These are phyloP conservation scores for Tuber indicum DNA, from an alignment of 495 filamentous ascomycete species.

Conservation along the genomic window DNA sequence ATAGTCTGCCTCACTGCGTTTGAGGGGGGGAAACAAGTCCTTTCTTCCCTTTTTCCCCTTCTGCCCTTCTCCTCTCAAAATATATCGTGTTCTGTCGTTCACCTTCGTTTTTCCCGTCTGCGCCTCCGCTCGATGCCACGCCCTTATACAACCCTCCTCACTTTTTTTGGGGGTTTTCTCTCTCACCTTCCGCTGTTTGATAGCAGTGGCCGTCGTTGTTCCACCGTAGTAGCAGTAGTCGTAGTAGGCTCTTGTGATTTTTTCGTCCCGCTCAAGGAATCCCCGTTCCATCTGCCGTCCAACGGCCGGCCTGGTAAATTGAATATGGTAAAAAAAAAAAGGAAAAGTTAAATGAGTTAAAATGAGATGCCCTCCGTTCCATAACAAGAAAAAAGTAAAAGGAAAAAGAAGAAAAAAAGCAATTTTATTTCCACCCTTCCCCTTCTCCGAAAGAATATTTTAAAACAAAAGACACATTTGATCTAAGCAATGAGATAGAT, in stretches of 20 bases:
- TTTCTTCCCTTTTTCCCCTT: background rate
- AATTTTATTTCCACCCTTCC: background rate
- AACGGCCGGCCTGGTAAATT: background rate
- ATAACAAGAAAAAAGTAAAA: conserved; percentile 5
- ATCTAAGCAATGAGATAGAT: conserved; percentile 7
- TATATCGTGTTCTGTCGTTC: background rate
- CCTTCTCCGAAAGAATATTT: background rate
- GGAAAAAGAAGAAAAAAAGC: conserved; percentile 2
- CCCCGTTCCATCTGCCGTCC: background rate
- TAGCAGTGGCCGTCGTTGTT: background rate
- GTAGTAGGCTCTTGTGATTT: background rate
- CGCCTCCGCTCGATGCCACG: background rate
- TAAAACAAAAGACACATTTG: background rate
- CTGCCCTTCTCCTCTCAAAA: background rate
- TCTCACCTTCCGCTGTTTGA: background rate
- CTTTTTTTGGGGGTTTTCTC: background rate
- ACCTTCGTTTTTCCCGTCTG: background rate
- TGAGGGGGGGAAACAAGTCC: background rate
- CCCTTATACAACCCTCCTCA: background rate
- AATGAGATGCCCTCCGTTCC: conserved; percentile 1
- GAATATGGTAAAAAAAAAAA: conserved; percentile 4
- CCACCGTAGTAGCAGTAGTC: background rate
- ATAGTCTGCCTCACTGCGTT: background rate
- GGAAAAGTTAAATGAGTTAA: conserved; percentile 4
- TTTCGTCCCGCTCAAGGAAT: background rate